Evolutionary conservation across 768 basidiomycete genomes (phyloP), one percentile per base, ranked within the genome.

Genomic region (Paxillus rubicundulus): DNA sequence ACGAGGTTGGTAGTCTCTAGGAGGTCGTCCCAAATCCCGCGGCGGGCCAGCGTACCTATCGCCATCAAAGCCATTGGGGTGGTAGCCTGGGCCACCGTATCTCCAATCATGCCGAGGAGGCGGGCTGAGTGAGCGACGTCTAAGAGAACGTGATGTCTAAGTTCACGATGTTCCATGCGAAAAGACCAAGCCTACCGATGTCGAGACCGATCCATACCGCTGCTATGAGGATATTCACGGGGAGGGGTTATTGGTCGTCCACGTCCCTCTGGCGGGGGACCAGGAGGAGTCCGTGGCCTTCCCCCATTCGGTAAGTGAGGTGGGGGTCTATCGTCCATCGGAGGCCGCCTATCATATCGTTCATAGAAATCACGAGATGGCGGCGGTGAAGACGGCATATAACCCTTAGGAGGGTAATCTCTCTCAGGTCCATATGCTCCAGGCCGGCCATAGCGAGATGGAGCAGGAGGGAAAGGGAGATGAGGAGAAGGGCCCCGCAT

Each of bases 81-180:
- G 53, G 50, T 54, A 45, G 50, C 40, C 65, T 44, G 77, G 63
- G 60, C 84, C 83, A 37, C 72, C 66, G 45, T 86, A 83, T 68
- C 85, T 86, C 46, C 72, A 68, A 20, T 68, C 61, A 45, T 81
- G 72, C 39, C 82, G 75, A 51, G 79, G 71, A 55, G 79, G 77
- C 54, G 80, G 81, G 60, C 88, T 90, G 61, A 82, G 77, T 32
- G 89, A 91, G 47, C 88, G 85, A 59, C 88, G 85, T 52, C 86
- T 87, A 54, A 27, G 20, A 47, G 17, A 47, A 37, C 17, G 21
- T 41, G 21, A 49, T 34, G 9, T 4, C 41, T 53, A 20, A 55
- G 17, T 14, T n/a, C 4, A 20, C 2, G 18, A 0, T 16, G 2
- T 12, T 4, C 21, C 2, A n/a, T 40, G 18, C 54, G 48, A 4